Percentiles rank a stretch among this genome's conserved stretches.
phyloP scores from a whole-genome alignment of 441 rosid genomes.

The Populus hybrid region DNA sequence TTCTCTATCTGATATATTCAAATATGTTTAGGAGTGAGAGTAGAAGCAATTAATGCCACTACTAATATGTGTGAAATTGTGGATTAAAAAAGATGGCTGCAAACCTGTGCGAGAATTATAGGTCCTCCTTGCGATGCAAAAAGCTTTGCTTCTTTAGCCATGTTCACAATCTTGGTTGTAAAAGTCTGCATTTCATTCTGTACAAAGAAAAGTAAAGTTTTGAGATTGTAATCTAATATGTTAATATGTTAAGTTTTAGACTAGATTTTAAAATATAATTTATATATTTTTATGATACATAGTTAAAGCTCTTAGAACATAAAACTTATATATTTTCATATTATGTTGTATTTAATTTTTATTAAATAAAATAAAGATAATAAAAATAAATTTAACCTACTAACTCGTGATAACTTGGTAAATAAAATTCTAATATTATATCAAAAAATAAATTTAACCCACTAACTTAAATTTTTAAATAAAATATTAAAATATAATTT shows the following conservation, averaged over 20 bases:
- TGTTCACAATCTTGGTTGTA: constrained; percentile 55
- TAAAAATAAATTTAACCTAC: too few species aligned
- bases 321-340: fast-evolving
- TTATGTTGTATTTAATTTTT: too few species aligned
- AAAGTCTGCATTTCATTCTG: constrained; percentile 72
- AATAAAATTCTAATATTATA: background rate
- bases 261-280: too few species aligned
- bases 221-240: too few species aligned
- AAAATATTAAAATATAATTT: too few species aligned
- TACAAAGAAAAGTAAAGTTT: background rate
- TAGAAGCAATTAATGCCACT: background rate
- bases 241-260: too few species aligned
- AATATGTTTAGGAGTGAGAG: background rate
- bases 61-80: too few species aligned
- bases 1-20: constrained; percentile 55
- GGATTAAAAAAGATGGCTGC: background rate
- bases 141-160: constrained; percentile 65
- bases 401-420: fast-evolving
- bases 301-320: fast-evolving
- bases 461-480: too few species aligned
- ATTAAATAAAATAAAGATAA: too few species aligned
- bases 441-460: background rate
- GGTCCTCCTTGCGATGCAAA: constrained; percentile 85
- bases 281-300: too few species aligned
- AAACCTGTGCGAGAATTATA: constrained; percentile 75